Evolutionary conservation across 2,329 filamentous ascomycete genomes (phyloP), one percentile per base, ranked within the genome.

Genomic region (Akanthomyces dipterigenus): DNA sequence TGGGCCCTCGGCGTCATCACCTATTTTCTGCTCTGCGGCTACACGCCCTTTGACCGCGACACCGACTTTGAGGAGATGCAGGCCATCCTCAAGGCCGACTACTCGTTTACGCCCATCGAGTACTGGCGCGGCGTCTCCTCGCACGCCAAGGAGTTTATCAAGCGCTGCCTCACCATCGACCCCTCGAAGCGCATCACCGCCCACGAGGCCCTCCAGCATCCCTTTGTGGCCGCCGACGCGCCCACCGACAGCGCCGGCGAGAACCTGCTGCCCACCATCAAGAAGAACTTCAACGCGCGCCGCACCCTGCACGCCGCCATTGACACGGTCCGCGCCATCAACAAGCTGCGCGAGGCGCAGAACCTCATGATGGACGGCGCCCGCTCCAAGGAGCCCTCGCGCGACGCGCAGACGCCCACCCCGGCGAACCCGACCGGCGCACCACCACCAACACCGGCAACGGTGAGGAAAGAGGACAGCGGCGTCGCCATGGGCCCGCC

Each of bases 21-120:
- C 36, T 99, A 98, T 79, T 99, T 99, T 79, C 81, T 99, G 34
- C 87, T 99, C 55, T 98, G 95, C 76, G 95, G 95, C 63, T 98
- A 98, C 78, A 99, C 95, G 1, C 95, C 95, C 14, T 99, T 99
- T 73, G 95, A 99, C 76, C 89, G 95, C 61, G 95, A 98, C 75
- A 93, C 88, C 68, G 96, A 99, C 76, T 88, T 98, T 70, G 95
- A 99, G 78, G 95, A 99, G 78, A 98, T 99, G 93, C 93, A 98
- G 78, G 95, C 95, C 68, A 99, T 99, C 72, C 85, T 98, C 61
- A 90, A 92, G 64, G 95, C 95, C 63, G 93, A 98, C 78, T 99
- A 98, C 80, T 90, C 87, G 71, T 99, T 98, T 76, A 93, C 91
- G 4, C 95, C 95, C 1, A 78, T 90, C 64, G 93, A 97, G 73